Conservation (phyloP, 768 basidiomycete genomes). For the Gelatoporia subvermispora region DNA sequence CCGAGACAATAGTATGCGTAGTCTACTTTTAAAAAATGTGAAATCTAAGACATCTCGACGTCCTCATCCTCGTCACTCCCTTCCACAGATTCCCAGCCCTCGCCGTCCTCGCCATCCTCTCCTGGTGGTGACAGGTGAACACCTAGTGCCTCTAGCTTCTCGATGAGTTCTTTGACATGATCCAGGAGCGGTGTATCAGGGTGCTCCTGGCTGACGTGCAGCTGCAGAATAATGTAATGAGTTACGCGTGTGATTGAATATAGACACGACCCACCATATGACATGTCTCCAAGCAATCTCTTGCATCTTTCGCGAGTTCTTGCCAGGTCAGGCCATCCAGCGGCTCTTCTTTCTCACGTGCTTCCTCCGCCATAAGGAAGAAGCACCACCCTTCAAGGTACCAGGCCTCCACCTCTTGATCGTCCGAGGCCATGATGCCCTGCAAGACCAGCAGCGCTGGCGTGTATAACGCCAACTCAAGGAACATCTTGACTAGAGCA, state of each 20-base stretch:
- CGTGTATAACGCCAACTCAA: constrained; percentile 68
- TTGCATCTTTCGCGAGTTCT: constrained; percentile 72
- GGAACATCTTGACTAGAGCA: constrained; percentile 71
- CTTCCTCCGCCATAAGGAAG: constrained; percentile 75
- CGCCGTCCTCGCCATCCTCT: constrained; percentile 48
- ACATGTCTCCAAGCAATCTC: constrained; percentile 82
- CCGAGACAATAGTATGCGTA: no score
- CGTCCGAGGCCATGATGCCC: constrained; percentile 75
- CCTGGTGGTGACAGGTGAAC: constrained; percentile 56
- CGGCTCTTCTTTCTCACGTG: constrained; percentile 46
- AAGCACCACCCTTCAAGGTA: constrained; percentile 95
- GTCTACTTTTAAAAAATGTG: no score
- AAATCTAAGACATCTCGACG: constrained; percentile 36
- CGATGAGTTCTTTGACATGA: constrained; percentile 71
- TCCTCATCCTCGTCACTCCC: constrained; percentile 48
- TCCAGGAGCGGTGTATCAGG: constrained; percentile 71
- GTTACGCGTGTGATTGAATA: neutral
- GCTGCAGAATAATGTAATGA: constrained; percentile 31
- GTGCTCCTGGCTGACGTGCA: constrained; percentile 68
- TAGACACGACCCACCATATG: constrained; percentile 48
- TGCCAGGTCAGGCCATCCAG: constrained; percentile 57
- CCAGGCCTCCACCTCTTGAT: constrained; percentile 87
- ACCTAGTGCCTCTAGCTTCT: constrained; percentile 60
- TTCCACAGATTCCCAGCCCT: constrained; percentile 60
- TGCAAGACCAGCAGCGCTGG: constrained; percentile 74